Base-by-base conservation (phyloP, 2,329 filamentous ascomycete species). In the Penicillium sp. region DNA sequence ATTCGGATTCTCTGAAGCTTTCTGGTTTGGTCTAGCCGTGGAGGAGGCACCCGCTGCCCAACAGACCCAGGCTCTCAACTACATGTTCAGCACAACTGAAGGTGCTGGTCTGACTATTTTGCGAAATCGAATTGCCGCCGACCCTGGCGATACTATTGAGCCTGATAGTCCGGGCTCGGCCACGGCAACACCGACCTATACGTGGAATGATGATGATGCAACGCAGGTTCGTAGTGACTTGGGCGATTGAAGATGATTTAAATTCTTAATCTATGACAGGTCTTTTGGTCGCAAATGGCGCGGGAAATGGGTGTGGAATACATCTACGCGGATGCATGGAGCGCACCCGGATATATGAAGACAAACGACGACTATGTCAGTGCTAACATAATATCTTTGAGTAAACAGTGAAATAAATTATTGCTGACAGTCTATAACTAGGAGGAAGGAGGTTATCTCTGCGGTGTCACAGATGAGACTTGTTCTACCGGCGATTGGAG, bases 271-370 rank as follows among this genome's bases (percentile, higher is more conserved):
- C 16, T 40, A 4, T 3, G 18, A 40, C 11, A 43, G 47, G 47
- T 26, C 9, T 50, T 49, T n/a, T 49, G 47, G 47, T 49, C 47
- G 18, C 18, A 38, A 49, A 49, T 21, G 30, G 47, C 47, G 4
- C 47, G 30, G 3, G 30, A 49, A 11, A 38, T 49, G 42, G 52
- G 52, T 1, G 51, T 57, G 38, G 33, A 28, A 16, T 53, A 28
- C 24, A 57, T 66, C 11, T 66, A 66, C 40, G 64, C 62, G 2
- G 72, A 80, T 61, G 77, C 77, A 1, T 79, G 77, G 77, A 74
- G 70, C 55, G 76, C 77, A 0, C 77, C 77, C 0, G 75, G 75
- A 0, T 79, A 74, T 62, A 79, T 80, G 77, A 79, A 79, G 64
- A 77, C 75, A 1, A 77, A 73, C 55, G 68, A 69, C 2, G 67